phyloP scores from a whole-genome alignment of 805 yeast genomes.

The Sungouiozyma ichnusensis region DNA sequence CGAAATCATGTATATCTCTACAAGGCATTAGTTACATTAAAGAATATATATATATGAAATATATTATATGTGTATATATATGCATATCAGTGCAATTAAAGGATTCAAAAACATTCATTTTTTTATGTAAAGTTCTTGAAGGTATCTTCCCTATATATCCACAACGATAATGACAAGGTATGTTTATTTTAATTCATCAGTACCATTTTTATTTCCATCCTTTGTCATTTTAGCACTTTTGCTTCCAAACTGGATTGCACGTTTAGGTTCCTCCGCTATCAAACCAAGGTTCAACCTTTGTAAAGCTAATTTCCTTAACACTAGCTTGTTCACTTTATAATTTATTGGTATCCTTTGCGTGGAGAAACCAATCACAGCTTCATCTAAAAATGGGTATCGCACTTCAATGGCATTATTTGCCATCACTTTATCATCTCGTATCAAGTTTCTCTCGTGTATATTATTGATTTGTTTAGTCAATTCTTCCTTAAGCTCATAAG shows the following conservation, averaged over 20 bases:
- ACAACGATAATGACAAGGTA: neutral
- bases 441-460: constrained; percentile 69
- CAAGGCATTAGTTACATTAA: neutral
- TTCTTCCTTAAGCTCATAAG: constrained; percentile 42
- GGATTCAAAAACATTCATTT: neutral
- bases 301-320: constrained; percentile 54
- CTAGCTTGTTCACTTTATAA: constrained; percentile 39
- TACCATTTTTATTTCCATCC: constrained; percentile 66
- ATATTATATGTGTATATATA: neutral
- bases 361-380: constrained; percentile 42
- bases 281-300: constrained; percentile 35
- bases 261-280: constrained; percentile 66
- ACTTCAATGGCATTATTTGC: constrained; percentile 82
- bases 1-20: neutral
- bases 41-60: neutral
- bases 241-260: constrained; percentile 97
- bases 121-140: too few species aligned
- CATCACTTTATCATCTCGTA: constrained; percentile 86
- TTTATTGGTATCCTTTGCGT: constrained; percentile 40
- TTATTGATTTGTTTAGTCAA: constrained; percentile 60
- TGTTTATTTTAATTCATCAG: constrained; percentile 35
- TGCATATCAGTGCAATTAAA: neutral
- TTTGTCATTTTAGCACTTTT: constrained; percentile 88
- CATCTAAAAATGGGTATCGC: constrained; percentile 77
- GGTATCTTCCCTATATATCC: too few species aligned